Evolutionary conservation across 2,329 filamentous ascomycete species (phyloP), one percentile per base, ranked within the genome.

Genomic region (Trichoderma arundinaceum): DNA sequence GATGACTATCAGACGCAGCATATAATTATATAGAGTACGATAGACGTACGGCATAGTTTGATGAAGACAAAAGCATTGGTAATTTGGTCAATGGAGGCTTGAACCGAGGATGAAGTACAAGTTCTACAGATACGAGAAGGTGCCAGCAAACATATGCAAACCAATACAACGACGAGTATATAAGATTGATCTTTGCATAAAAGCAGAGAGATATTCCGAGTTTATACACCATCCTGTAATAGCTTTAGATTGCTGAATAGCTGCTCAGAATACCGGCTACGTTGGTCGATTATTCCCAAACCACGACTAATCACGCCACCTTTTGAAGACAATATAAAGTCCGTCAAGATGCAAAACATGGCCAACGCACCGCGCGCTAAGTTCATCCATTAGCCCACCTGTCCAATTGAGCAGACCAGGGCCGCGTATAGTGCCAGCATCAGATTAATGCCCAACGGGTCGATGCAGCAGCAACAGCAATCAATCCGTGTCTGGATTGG

Each of bases 361-460:
- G 51, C 32, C 51, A 54, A 22, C 51, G 33, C 51, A 39, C 39
- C 39, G 17, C n/a, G 17, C 51, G 51, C 51, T 10, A 54, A 54
- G 15, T 52, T 4, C n/a, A 52, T 52, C 28, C n/a, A 33, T 52
- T 15, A 52, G n/a, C 32, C 28, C 28, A 35, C 49, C 33, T 32
- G 33, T 35, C 33, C 28, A 19, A 52, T 28, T 28, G 22, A 28
- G 22, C 22, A 28, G 22, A 28, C 22, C 22, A 28, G 22, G 22
- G 22, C 22, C 22, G 22, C 22, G 22, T 28, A 28, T 17, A 12
- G 33, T 22, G 17, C 52, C 17, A 28, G 35, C 33, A 41, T 51
- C 33, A 51, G 13, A 51, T 64, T 64, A 57, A 58, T 64, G 62
- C 62, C 62, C 62, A 64, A 64, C 53, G 62, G 62, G 52, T 48